phyloP scores from a whole-genome alignment of 73 alveolate species.

The Tetrahymena elliotti region DNA sequence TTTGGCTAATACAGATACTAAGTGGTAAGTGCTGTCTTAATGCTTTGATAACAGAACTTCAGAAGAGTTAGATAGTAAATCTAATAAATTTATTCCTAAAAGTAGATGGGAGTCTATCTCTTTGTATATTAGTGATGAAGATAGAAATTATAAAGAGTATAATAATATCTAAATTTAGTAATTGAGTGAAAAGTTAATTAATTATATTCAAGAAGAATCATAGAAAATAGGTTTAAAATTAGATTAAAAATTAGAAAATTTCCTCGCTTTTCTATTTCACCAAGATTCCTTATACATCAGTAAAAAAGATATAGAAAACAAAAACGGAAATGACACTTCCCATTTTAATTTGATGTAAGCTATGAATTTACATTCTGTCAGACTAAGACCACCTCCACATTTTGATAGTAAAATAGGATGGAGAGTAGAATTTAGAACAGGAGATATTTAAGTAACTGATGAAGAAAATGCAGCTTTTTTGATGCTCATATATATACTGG shows the following conservation, averaged over 20 bases:
- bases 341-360: conserved; percentile 91
- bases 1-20: conserved; percentile 70
- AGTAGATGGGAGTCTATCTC: conserved; percentile 78
- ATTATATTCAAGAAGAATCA: conserved; percentile 38
- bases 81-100: conserved; percentile 61
- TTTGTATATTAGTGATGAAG: conserved; percentile 71
- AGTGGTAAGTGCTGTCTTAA: conserved; percentile 81
- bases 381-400: conserved; percentile 96
- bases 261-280: conserved; percentile 68
- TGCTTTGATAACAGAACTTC: conserved; percentile 89
- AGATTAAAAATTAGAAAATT: conserved; percentile 71
- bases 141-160: conserved; percentile 44
- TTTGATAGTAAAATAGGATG: conserved; percentile 82
- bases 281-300: conserved; percentile 79
- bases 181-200: conserved; percentile 52
- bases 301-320: conserved; percentile 42
- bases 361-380: conserved; percentile 91
- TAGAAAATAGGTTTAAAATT: conserved; percentile 36
- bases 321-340: conserved; percentile 60
- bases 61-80: conserved; percentile 68
- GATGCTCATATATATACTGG: conserved; percentile 41
- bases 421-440: conserved; percentile 92
- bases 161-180: conserved; percentile 46
- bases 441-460: conserved; percentile 91
- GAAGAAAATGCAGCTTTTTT: conserved; percentile 88